Conservation (phyloP, 164 flowering plant species). For the Akebia trifoliata region DNA sequence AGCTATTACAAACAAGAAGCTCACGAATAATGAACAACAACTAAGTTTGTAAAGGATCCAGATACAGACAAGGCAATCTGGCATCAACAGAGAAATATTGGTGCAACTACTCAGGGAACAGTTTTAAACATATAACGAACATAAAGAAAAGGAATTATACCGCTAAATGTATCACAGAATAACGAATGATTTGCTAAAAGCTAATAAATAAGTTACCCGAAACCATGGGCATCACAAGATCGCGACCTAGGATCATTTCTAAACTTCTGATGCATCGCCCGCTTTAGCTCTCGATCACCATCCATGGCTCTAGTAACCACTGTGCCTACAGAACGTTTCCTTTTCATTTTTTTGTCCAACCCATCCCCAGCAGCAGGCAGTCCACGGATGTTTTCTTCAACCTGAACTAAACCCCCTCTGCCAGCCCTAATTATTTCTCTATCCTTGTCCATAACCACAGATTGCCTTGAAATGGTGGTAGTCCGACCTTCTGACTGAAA, state of each 20-base stretch:
- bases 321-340: slow-evolving; percentile 72
- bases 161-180: neutral
- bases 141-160: neutral
- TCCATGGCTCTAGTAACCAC: slow-evolving; percentile 45
- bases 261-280: slow-evolving; percentile 43
- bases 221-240: slow-evolving; percentile 43
- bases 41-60: too few relatives aligned
- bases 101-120: too few relatives aligned
- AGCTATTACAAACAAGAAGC: too few relatives aligned
- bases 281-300: slow-evolving; percentile 53
- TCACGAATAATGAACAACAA: too few relatives aligned
- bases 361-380: slow-evolving; percentile 81
- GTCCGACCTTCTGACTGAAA: slow-evolving; percentile 67
- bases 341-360: slow-evolving; percentile 88
- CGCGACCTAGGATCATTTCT: slow-evolving; percentile 45
- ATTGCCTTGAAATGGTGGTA: slow-evolving; percentile 39
- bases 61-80: too few relatives aligned
- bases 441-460: slow-evolving; percentile 44
- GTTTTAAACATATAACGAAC: neutral
- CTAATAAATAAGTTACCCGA: slow-evolving; percentile 39
- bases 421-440: slow-evolving; percentile 54
- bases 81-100: too few relatives aligned
- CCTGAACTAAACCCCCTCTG: slow-evolving; percentile 41
- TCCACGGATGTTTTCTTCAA: slow-evolving; percentile 72
- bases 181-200: neutral